These are phyloP conservation scores for Mortierella sp. DNA, from an alignment of 371 early-diverging fungal species.

Conservation along the genomic window DNA sequence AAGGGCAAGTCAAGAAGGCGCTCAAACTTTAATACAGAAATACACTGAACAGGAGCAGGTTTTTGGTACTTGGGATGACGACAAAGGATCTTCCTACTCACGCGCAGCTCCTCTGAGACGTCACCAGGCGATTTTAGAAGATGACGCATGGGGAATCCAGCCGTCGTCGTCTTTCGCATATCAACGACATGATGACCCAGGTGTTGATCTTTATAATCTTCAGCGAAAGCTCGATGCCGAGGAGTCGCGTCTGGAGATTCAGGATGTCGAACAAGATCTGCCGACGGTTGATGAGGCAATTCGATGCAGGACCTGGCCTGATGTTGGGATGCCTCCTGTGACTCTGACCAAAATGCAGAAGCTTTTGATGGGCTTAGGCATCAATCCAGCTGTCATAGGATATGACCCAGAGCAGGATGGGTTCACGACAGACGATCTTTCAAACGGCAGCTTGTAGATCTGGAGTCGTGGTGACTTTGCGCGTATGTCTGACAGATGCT, in stretches of 20 bases:
- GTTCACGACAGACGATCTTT: conserved; percentile 12
- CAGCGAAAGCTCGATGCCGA: not conserved
- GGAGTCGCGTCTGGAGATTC: conserved; percentile 23
- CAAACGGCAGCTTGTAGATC: conserved; percentile 2
- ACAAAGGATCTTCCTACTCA: not conserved
- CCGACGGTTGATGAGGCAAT: conserved; percentile 51
- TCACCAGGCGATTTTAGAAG: not conserved
- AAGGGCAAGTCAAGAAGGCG: conserved; percentile 39
- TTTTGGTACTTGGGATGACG: not conserved
- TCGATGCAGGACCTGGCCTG: conserved; percentile 6
- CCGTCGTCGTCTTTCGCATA: too few relatives aligned
- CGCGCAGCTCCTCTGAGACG: not conserved
- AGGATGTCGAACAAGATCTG: conserved; percentile 38
- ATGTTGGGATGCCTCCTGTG: not conserved
- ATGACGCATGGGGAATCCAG: not conserved
- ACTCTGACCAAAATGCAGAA: conserved; percentile 34
- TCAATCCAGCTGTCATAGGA: conserved; percentile 29
- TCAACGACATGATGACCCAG: not conserved
- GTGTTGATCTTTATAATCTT: not conserved
- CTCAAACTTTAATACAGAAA: conserved; percentile 32
- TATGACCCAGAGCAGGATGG: conserved; percentile 38
- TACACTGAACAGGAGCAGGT: conserved; percentile 22
- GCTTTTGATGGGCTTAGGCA: conserved; percentile 25
- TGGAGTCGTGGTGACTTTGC: not conserved
- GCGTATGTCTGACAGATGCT: too few relatives aligned